Evolutionary conservation across 1,139 yeast species (phyloP), one percentile per base, ranked within the genome.

Genomic region (Geotrichum klebahnii): DNA sequence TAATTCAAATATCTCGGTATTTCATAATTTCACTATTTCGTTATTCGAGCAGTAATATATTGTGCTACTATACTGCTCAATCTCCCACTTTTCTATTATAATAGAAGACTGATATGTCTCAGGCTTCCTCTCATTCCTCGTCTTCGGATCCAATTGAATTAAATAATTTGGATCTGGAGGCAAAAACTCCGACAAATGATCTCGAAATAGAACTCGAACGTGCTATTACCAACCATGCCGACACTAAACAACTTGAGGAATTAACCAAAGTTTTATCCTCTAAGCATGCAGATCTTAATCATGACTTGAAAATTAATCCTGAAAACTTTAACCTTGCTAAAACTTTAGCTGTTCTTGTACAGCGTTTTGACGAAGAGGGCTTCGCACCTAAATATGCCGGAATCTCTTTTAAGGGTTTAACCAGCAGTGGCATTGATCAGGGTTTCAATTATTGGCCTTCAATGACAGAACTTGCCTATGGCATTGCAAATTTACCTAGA

Each of bases 361-460:
- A 61, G 41, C 63, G 61, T 50, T 61, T 63, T 40, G 58, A 61
- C 28, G 71, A 71, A 46, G 74, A 73, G 56, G 78, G 79, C 53
- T 68, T 73, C 43, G 73, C 71, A 53, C 68, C 65, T 14, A 37
- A 32, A 14, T 17, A 24, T 16, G 23, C 79, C 9, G 81, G 81
- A 60, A 71, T 77, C 43, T 71, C 75, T 9, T 75, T 77, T 61
- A 66, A 67, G 48, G 65, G 67, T 51, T 58, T 77, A 32, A 74
- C 78, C 14, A 74, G 77, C 48, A 65, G 66, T 52, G 81, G 81
- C 62, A 62, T 75, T 44, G 80, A 77, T 61, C 75, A 76, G 24
- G 72, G 78, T 31, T 77, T 80, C 39, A 75, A 79, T 20, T 72
- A 69, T 55, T 78, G 77, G 41, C 77, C 78, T 33, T 68, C 78